phyloP scores from a whole-genome alignment of 257 asterid genomes.

The Fraxinus quadrangulata region DNA sequence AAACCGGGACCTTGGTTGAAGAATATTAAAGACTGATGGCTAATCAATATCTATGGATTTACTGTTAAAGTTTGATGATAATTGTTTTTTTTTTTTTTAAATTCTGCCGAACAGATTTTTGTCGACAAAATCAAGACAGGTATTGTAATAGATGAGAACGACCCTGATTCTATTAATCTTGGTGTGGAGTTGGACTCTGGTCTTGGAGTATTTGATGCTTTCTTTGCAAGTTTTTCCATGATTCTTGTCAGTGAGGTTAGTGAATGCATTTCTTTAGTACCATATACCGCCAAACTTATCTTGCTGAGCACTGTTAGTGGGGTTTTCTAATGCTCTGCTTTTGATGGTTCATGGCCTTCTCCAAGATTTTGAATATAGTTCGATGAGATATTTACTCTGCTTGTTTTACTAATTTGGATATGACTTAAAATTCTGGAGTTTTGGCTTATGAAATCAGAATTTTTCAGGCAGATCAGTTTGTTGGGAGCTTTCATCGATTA shows the following conservation, averaged over 20 bases:
- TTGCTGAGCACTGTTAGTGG: neutral
- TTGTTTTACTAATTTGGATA: slow-evolving; percentile 15
- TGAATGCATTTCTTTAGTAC: slow-evolving; percentile 7
- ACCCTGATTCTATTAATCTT: slow-evolving; percentile 45
- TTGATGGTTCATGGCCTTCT: slow-evolving; percentile 20
- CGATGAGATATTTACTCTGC: slow-evolving; percentile 1
- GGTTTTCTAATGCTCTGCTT: slow-evolving; percentile 2
- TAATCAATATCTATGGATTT: neutral
- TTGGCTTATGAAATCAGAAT: slow-evolving; percentile 9
- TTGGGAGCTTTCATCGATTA: slow-evolving; percentile 15
- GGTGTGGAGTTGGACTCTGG: slow-evolving; percentile 64
- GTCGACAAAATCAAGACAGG: slow-evolving; percentile 65
- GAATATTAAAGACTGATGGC: neutral
- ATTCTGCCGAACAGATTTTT: slow-evolving; percentile 52
- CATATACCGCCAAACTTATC: slow-evolving; percentile 7
- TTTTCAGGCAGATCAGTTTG: slow-evolving; percentile 13
- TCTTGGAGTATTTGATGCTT: slow-evolving; percentile 84
- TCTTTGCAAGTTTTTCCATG: slow-evolving; percentile 89
- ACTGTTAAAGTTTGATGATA: slow-evolving; percentile 12
- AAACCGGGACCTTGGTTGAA: neutral
- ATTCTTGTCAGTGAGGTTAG: slow-evolving; percentile 93
- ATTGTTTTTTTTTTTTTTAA: neutral
- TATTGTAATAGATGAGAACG: slow-evolving; percentile 37
- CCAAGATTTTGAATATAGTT: slow-evolving; percentile 2
- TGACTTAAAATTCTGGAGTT: slow-evolving; percentile 9